These are phyloP conservation scores for Kwoniella sp. DNA, from an alignment of 768 basidiomycete genomes.

Conservation along the genomic window DNA sequence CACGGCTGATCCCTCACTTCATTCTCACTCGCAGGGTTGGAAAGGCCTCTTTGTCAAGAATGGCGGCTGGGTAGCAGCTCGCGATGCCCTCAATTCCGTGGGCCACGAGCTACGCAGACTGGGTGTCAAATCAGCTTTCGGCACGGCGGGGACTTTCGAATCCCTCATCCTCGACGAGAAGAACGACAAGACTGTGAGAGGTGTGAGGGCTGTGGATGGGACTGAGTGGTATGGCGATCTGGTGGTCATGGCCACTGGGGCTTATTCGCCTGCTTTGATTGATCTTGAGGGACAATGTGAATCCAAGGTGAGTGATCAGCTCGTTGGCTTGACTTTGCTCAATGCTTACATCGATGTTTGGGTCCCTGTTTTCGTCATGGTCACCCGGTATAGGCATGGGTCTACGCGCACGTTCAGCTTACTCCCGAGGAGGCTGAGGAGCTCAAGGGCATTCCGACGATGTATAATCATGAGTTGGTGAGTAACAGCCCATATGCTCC, in stretches of 20 bases:
- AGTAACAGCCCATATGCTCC: no score
- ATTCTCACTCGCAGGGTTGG: conserved; percentile 37
- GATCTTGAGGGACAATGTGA: conserved; percentile 53
- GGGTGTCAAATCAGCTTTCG: conserved; percentile 47
- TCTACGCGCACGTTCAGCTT: conserved; percentile 45
- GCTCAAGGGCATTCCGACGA: conserved; percentile 39
- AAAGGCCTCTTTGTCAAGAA: conserved; percentile 38
- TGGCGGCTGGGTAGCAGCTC: conserved; percentile 54
- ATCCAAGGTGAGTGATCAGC: conserved; percentile 39
- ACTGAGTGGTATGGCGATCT: conserved; percentile 42
- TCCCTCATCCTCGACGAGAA: conserved; percentile 30
- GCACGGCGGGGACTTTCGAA: conserved; percentile 46
- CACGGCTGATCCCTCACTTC: background rate
- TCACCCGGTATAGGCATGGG: conserved; percentile 7
- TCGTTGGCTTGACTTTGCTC: no score
- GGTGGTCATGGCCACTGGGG: conserved; percentile 53
- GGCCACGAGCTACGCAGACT: conserved; percentile 37
- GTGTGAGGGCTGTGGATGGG: conserved; percentile 48
- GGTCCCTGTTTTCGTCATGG: background rate
- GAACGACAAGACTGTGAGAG: conserved; percentile 33
- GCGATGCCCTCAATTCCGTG: conserved; percentile 47
- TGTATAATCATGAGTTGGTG: conserved; percentile 51
- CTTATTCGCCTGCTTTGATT: conserved; percentile 51
- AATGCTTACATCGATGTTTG: no score
- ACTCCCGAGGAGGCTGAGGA: conserved; percentile 44